phyloP scores from a whole-genome alignment of 192 early-diverging fungal genomes.

The Umbelopsis vinacea region DNA sequence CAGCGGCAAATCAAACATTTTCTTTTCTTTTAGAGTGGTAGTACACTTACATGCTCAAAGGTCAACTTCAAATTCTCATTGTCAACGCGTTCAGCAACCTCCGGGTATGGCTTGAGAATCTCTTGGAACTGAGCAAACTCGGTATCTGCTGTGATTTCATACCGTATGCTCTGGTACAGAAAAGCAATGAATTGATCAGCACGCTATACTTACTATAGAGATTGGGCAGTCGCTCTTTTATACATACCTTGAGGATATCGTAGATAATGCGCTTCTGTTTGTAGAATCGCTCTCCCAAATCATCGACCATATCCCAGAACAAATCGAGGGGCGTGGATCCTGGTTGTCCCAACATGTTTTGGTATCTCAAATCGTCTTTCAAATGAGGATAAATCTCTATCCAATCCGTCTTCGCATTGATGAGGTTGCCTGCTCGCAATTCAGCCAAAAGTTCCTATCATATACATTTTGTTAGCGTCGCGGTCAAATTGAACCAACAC shows the following conservation, averaged over 20 bases:
- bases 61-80: slow-evolving; percentile 50
- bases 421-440: slow-evolving; percentile 51
- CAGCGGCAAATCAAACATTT: slow-evolving; percentile 39
- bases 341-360: slow-evolving; percentile 73
- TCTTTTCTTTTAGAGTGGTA: not conserved
- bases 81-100: slow-evolving; percentile 28
- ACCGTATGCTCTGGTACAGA: slow-evolving; percentile 43
- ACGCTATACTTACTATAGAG: not conserved
- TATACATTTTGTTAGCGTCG: not conserved
- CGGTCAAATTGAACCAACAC: not conserved
- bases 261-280: slow-evolving; percentile 69
- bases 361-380: slow-evolving; percentile 71
- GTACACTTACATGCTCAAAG: slow-evolving; percentile 52
- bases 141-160: slow-evolving; percentile 52
- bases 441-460: slow-evolving; percentile 67
- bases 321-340: slow-evolving; percentile 90
- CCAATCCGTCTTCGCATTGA: slow-evolving; percentile 84
- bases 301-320: slow-evolving; percentile 90
- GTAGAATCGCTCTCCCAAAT: slow-evolving; percentile 77
- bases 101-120: slow-evolving; percentile 32
- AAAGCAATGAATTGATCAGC: not conserved
- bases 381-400: slow-evolving; percentile 80
- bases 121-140: slow-evolving; percentile 45
- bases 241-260: slow-evolving; percentile 61
- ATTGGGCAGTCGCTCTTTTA: slow-evolving; percentile 1